Evolutionary conservation across 2,329 filamentous ascomycete genomes (phyloP).

Genomic region (Lizonia empirigonia): DNA sequence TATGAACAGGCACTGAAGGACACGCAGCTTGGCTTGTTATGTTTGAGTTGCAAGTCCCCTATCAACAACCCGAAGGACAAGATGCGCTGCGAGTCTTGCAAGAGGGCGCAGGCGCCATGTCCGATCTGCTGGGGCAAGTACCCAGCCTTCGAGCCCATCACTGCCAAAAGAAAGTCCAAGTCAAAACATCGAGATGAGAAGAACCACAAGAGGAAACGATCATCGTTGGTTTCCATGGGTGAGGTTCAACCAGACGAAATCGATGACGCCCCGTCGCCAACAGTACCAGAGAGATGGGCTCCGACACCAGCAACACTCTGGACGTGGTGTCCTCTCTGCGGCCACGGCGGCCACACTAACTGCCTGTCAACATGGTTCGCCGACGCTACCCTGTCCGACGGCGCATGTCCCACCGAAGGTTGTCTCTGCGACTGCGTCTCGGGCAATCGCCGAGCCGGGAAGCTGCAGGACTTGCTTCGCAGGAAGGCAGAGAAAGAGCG

Average conservation of each 20-base stretch:
- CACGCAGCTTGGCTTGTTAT: constrained; percentile 60
- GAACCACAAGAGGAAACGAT: constrained; percentile 35
- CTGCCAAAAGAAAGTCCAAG: constrained; percentile 37
- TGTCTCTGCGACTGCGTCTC: constrained; percentile 65
- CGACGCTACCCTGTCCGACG: constrained; percentile 54
- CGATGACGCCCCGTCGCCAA: constrained; percentile 29
- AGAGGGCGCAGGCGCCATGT: constrained; percentile 50
- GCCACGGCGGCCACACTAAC: constrained; percentile 63
- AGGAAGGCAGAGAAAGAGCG: constrained; percentile 44
- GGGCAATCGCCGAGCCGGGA: constrained; percentile 50
- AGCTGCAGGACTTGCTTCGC: constrained; percentile 35
- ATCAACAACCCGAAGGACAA: constrained; percentile 60
- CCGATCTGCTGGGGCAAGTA: constrained; percentile 53
- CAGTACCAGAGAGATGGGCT: constrained; percentile 26
- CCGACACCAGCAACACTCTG: constrained; percentile 51
- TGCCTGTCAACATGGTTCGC: constrained; percentile 64
- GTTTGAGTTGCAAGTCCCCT: constrained; percentile 62
- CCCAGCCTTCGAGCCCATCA: constrained; percentile 48
- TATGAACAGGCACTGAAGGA: constrained; percentile 63
- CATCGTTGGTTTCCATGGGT: constrained; percentile 29
- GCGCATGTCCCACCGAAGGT: constrained; percentile 63
- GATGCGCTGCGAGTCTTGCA: constrained; percentile 59
- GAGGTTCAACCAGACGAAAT: constrained; percentile 17
- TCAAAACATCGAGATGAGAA: constrained; percentile 20
- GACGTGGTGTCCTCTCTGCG: constrained; percentile 65